A percentile compares a stretch with the other conserved stretches of the same genome.
Evolutionary conservation across 2,329 filamentous ascomycete genomes (phyloP).

Genomic region (Pseudonectria foliicola): DNA sequence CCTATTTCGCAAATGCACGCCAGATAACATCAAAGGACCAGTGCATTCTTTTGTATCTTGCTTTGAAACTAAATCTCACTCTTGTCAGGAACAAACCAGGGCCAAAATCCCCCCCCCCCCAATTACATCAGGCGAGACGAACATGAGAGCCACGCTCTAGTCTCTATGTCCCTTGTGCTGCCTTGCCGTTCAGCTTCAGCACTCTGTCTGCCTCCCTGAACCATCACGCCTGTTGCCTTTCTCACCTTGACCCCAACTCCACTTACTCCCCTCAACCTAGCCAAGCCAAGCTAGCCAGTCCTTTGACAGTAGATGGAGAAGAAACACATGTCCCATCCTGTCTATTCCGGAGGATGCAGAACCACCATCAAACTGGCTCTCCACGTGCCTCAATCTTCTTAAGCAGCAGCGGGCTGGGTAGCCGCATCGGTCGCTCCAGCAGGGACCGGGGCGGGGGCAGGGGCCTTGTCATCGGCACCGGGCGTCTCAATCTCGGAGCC

Average conservation of each 20-base stretch:
- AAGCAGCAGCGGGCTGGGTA: conserved; percentile 30
- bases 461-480: conserved; percentile 19
- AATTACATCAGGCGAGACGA: conserved; percentile 6
- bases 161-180: background rate
- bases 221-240: conserved; percentile 9
- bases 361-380: conserved; percentile 3
- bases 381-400: conserved; percentile 10
- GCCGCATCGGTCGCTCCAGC: conserved; percentile 23
- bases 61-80: conserved; percentile 13
- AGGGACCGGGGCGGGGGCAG: conserved; percentile 24
- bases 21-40: background rate
- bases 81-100: conserved; percentile 9
- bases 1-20: too few relatives aligned
- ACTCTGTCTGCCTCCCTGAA: conserved; percentile 3
- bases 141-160: background rate
- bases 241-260: conserved; percentile 7
- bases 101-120: conserved; percentile 7
- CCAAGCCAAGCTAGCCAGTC: too few relatives aligned
- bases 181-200: conserved; percentile 7
- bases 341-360: conserved; percentile 3
- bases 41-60: conserved; percentile 8
- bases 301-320: too few relatives aligned
- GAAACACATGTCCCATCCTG: too few relatives aligned
- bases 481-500: conserved; percentile 31
- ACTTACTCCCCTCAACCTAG: conserved; percentile 6